Conservation (phyloP, 164 flowering plant species). For the Vitis rupestris region DNA sequence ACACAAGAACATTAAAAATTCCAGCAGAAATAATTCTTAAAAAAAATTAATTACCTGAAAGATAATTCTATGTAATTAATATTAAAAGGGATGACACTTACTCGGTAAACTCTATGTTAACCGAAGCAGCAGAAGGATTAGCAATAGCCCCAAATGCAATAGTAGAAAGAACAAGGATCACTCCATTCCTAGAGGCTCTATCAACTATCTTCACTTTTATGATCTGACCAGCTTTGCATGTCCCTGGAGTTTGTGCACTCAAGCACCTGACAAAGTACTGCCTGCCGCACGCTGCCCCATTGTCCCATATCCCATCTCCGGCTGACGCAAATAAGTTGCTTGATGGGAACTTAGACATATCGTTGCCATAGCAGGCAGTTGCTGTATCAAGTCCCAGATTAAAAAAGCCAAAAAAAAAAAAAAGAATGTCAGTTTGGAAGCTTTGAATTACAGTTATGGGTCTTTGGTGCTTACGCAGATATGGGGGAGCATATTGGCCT, state of each 20-base stretch:
- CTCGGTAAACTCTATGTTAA: conserved; percentile 37
- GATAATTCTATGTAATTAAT: no score
- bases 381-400: conserved; percentile 23
- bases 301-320: conserved; percentile 61
- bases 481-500: conserved; percentile 36
- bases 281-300: conserved; percentile 56
- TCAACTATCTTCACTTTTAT: conserved; percentile 44
- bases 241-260: conserved; percentile 21
- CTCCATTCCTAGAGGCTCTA: conserved; percentile 21
- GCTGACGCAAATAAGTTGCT: conserved; percentile 44
- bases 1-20: no score
- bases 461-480: conserved; percentile 31
- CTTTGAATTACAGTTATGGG: no score
- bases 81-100: conserved; percentile 10
- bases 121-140: neutral
- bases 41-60: no score
- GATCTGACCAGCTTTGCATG: conserved; percentile 26
- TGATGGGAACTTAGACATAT: conserved; percentile 31
- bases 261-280: conserved; percentile 42
- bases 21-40: no score
- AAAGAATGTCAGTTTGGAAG: neutral
- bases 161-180: conserved; percentile 35
- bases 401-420: neutral
- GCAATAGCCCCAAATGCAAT: conserved; percentile 38
- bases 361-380: conserved; percentile 41